Conservation (phyloP, 164 flowering plant genomes). For the Liriodendron chinense region DNA sequence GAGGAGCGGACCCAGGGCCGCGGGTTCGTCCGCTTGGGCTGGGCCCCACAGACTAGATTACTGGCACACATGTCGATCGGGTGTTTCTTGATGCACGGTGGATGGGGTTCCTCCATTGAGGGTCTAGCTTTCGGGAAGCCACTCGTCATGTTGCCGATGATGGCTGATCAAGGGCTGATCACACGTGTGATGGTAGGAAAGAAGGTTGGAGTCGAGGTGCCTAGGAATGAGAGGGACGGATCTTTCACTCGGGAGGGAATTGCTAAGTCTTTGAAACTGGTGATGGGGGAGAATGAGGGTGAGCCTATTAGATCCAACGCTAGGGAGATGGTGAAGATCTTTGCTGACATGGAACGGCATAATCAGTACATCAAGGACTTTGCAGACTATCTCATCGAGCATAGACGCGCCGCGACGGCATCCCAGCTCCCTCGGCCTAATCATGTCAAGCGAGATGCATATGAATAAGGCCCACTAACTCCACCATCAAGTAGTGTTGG, state of each 20-base stretch:
- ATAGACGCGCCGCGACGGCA: neutral
- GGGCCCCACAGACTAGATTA: conserved; percentile 45
- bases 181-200: conserved; percentile 38
- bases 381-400: conserved; percentile 14
- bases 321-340: conserved; percentile 4
- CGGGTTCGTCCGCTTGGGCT: conserved; percentile 30
- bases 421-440: too few species aligned
- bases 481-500: too few species aligned
- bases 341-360: conserved; percentile 24
- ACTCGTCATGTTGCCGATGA: conserved; percentile 28
- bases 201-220: conserved; percentile 35
- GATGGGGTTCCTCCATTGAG: conserved; percentile 46
- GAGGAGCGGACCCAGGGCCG: conserved; percentile 20
- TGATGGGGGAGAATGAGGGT: conserved; percentile 35
- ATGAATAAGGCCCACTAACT: too few species aligned
- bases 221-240: conserved; percentile 36
- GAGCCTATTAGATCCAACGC: conserved; percentile 13
- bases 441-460: too few species aligned
- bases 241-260: conserved; percentile 24
- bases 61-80: conserved; percentile 41
- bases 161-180: conserved; percentile 30
- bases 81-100: conserved; percentile 39
- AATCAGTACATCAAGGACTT: conserved; percentile 23
- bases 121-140: conserved; percentile 27
- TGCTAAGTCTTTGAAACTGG: conserved; percentile 28